Base-by-base conservation (phyloP, 2,329 filamentous ascomycete species). In the Boeremia exigua region DNA sequence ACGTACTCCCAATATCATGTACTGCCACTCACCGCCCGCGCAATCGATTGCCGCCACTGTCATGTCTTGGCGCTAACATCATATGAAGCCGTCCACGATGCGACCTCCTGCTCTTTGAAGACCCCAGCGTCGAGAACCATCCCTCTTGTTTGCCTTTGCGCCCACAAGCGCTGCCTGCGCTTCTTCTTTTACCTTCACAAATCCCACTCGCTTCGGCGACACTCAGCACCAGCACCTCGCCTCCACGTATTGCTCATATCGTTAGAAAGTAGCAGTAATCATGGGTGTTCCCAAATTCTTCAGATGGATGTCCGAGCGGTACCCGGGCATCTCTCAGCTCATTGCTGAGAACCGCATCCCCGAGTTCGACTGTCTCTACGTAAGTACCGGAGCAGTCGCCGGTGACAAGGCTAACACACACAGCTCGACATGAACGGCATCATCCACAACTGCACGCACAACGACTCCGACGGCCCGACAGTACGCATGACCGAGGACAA, bases 321-420 rank as follows among this genome's bases (percentile, higher is more conserved):
- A 99, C 85, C 95, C 95, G 52, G 88, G 95, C 60, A 99, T 99
- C 77, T 99, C 95, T 48, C 94, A 98, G 82, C 84, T 99, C 70
- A 99, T 99, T 74, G 92, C 94, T 50, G 95, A 99, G 81, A 99
- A 97, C 78, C 90, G 95, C 69, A 99, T 99, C 77, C 95, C 95
- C 62, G 96, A 99, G 78, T 99, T 99, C 79, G 95, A 99, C 78
- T 95, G 91, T 78, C 87, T 99, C 59, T 99, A 99, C 79, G 87
- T 89, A 75, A 71, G 84, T 63, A 17, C 25, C 34, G 3, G 8
- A 25, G 2, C n/a, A 30, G 33, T 42, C 23, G 17, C 10, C 40
- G 30, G 19, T 25, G 25, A 33, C 37, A 44, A 55, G 40, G 32
- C 27, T 70, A 50, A 70, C 56, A 46, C 17, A 27, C 15, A 48